Conservation (phyloP, 371 early-diverging fungal genomes). For the Apophysomyces trapeziformis region DNA sequence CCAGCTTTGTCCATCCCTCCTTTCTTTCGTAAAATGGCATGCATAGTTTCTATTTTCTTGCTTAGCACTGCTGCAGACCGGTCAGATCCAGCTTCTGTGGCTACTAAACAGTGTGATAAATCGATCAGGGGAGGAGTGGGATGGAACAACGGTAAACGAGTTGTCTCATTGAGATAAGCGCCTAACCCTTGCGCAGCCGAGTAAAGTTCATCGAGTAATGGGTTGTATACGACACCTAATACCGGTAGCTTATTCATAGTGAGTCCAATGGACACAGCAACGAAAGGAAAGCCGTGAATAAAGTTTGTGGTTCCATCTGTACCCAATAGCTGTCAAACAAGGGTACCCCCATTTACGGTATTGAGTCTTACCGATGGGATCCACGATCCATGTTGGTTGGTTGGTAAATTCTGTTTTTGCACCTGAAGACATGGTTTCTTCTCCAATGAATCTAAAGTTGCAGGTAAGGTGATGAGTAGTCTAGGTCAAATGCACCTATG, state of each 20-base stretch:
- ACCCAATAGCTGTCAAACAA: conserved; percentile 5
- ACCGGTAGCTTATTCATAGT: conserved; percentile 73
- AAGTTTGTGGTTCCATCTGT: conserved; percentile 91
- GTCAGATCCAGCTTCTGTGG: conserved; percentile 86
- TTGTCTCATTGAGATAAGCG: conserved; percentile 65
- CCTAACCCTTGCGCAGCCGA: conserved; percentile 72
- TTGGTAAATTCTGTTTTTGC: conserved; percentile 66
- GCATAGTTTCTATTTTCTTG: conserved; percentile 71
- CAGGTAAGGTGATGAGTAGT: conserved; percentile 20
- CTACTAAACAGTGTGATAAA: conserved; percentile 71
- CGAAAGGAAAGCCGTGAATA: conserved; percentile 88
- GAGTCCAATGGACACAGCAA: conserved; percentile 85
- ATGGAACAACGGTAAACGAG: conserved; percentile 62
- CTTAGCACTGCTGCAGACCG: conserved; percentile 61
- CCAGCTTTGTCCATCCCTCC: conserved; percentile 26
- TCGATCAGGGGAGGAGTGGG: conserved; percentile 62
- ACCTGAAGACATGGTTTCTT: conserved; percentile 76
- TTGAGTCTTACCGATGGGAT: conserved; percentile 73
- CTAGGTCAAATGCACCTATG: conserved; percentile 58
- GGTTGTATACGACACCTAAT: conserved; percentile 92
- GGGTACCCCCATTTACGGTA: background rate
- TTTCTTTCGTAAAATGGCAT: conserved; percentile 42
- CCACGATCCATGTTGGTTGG: conserved; percentile 90
- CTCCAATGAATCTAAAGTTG: conserved; percentile 75
- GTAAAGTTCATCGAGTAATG: conserved; percentile 82